Evolutionary conservation across 495 filamentous ascomycete species (phyloP).

Genomic region (Talaromyces ruber): DNA sequence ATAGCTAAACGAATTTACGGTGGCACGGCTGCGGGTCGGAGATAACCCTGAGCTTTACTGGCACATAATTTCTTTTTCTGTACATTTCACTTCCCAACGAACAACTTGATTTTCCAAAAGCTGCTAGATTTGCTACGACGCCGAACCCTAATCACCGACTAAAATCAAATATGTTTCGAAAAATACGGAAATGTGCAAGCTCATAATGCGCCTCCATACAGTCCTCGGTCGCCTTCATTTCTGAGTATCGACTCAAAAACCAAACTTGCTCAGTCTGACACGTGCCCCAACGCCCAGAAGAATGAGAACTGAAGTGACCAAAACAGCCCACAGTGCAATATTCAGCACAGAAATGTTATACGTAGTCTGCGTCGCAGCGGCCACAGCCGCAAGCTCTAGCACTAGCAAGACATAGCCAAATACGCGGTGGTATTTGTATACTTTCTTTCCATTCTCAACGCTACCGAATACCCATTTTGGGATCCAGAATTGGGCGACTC

Average conservation of each 20-base stretch:
- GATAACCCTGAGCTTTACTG: background rate
- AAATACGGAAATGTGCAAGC: background rate
- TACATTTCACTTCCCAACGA: no score
- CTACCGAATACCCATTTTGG: conserved; percentile 62
- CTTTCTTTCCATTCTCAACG: conserved; percentile 64
- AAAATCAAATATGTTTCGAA: background rate
- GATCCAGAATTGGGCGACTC: conserved; percentile 67
- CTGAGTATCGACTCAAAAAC: conserved; percentile 28
- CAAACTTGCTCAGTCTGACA: conserved; percentile 77
- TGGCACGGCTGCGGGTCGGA: background rate
- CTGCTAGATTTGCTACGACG: background rate
- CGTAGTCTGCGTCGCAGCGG: conserved; percentile 65
- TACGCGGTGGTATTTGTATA: conserved; percentile 84
- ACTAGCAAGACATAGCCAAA: conserved; percentile 68
- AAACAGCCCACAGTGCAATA: conserved; percentile 65
- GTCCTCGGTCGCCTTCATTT: background rate
- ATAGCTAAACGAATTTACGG: background rate
- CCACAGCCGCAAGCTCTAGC: conserved; percentile 63
- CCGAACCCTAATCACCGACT: background rate
- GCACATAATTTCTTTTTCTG: no score
- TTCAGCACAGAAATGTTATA: conserved; percentile 53
- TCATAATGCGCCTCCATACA: background rate
- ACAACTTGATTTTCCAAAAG: background rate
- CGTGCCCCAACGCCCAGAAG: conserved; percentile 64
- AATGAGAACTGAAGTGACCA: conserved; percentile 51